phyloP scores from a whole-genome alignment of 495 filamentous ascomycete genomes.

The Staphylotrichum longicolle region DNA sequence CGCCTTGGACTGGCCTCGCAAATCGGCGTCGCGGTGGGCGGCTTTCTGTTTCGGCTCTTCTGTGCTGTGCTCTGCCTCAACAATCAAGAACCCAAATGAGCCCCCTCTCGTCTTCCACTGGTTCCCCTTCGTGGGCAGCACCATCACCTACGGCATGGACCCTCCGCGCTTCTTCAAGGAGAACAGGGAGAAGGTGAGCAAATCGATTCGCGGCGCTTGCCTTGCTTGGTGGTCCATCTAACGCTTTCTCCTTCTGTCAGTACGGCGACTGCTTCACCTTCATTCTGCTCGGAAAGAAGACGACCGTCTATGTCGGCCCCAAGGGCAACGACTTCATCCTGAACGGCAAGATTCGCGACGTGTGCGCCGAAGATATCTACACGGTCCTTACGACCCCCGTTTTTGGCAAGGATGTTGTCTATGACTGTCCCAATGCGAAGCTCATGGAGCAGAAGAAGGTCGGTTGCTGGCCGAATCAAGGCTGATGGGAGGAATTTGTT shows the following conservation, averaged over 20 bases:
- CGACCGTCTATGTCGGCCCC: conserved; percentile 71
- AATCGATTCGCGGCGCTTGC: neutral
- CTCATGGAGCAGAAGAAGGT: conserved; percentile 48
- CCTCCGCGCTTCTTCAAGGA: conserved; percentile 74
- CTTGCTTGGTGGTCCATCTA: neutral
- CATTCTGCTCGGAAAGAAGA: conserved; percentile 72
- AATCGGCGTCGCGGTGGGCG: conserved; percentile 43
- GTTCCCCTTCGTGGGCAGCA: conserved; percentile 77
- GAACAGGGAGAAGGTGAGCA: conserved; percentile 64
- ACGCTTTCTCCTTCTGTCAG: conserved; percentile 21
- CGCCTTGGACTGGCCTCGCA: conserved; percentile 46
- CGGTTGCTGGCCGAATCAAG: conserved; percentile 6
- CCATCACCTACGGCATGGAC: conserved; percentile 78
- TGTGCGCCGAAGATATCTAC: conserved; percentile 81
- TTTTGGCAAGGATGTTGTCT: conserved; percentile 82
- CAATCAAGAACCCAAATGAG: conserved; percentile 66
- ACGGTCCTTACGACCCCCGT: conserved; percentile 78
- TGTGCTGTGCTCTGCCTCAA: too few relatives aligned
- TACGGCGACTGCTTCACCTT: conserved; percentile 65
- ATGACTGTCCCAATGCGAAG: conserved; percentile 83
- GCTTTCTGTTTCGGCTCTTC: conserved; percentile 51
- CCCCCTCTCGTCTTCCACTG: conserved; percentile 82
- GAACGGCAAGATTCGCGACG: conserved; percentile 78
- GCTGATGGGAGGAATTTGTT: neutral
- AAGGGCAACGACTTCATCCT: conserved; percentile 84